Evolutionary conservation across 179 eudicot species (phyloP).

Genomic region (Sideroxylon spinosum): DNA sequence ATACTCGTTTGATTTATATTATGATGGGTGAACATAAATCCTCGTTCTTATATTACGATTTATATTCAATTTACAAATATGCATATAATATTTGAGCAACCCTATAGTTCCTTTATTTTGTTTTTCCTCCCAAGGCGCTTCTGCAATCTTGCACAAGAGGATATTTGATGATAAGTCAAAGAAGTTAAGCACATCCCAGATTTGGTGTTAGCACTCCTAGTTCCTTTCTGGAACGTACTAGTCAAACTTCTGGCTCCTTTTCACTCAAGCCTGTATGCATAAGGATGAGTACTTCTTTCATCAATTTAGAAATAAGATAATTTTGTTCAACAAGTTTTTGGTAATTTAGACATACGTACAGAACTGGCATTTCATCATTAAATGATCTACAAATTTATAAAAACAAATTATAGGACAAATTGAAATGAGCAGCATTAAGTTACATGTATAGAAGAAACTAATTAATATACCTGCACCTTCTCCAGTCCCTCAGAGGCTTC

Average conservation of each 20-base stretch:
- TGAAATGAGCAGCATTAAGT: not conserved
- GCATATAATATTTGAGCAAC: too few relatives aligned
- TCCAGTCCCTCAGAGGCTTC: slow-evolving; percentile 92
- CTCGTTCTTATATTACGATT: too few relatives aligned
- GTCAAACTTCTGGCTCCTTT: not conserved
- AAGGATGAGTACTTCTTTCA: not conserved
- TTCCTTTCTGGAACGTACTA: not conserved
- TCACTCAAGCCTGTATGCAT: not conserved
- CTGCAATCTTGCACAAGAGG: not conserved
- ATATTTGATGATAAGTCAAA: not conserved
- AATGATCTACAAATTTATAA: not conserved
- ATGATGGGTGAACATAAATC: too few relatives aligned
- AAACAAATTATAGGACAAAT: not conserved
- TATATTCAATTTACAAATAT: not conserved
- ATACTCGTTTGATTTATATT: too few relatives aligned
- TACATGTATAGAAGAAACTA: not conserved
- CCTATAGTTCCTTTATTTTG: not conserved
- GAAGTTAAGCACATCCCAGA: not conserved
- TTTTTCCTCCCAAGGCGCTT: not conserved
- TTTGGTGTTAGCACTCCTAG: not conserved
- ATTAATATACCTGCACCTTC: slow-evolving; percentile 61
- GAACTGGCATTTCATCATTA: not conserved
- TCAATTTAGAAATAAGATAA: not conserved
- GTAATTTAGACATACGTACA: not conserved
- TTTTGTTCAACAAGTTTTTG: not conserved